Evolutionary conservation across 306 rosid species (phyloP).

Genomic region (Chamaecrista fasciculata): DNA sequence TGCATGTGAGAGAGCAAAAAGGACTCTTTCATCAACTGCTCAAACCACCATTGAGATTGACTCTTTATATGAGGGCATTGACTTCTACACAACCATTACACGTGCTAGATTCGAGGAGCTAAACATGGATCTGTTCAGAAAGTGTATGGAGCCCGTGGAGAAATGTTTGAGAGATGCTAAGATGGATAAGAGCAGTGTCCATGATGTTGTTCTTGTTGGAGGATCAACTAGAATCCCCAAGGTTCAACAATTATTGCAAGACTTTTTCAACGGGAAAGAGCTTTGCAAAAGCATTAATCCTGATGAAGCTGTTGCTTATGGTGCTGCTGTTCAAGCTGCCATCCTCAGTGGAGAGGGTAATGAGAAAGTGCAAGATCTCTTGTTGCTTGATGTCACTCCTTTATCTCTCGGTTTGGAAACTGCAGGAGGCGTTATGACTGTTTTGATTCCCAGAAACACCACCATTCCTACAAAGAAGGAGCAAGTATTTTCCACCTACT

Average conservation of each 20-base stretch:
- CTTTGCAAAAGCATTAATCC: slow-evolving; percentile 60
- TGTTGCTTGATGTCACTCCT: slow-evolving; percentile 55
- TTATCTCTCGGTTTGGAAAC: slow-evolving; percentile 55
- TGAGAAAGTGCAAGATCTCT: slow-evolving; percentile 53
- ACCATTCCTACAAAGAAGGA: slow-evolving; percentile 61
- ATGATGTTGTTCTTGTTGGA: slow-evolving; percentile 60
- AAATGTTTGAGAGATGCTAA: slow-evolving; percentile 54
- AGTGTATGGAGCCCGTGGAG: slow-evolving; percentile 54
- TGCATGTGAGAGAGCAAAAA: slow-evolving; percentile 58
- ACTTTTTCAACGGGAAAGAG: slow-evolving; percentile 55
- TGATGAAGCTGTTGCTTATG: slow-evolving; percentile 58
- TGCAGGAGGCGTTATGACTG: slow-evolving; percentile 58
- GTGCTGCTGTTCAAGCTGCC: slow-evolving; percentile 64
- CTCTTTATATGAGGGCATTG: slow-evolving; percentile 50
- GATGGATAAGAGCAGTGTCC: slow-evolving; percentile 53
- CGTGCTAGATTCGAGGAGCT: slow-evolving; percentile 59
- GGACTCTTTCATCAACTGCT: slow-evolving; percentile 50
- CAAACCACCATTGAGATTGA: slow-evolving; percentile 59
- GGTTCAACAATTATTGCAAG: slow-evolving; percentile 55
- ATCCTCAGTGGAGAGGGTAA: slow-evolving; percentile 57
- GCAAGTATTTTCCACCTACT: slow-evolving; percentile 56
- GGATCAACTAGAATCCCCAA: slow-evolving; percentile 57
- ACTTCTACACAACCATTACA: slow-evolving; percentile 46
- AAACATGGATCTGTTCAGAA: slow-evolving; percentile 56
- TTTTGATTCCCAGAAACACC: slow-evolving; percentile 56